Conservation (phyloP, 2,329 filamentous ascomycete genomes). For the Gyromitra esculenta region DNA sequence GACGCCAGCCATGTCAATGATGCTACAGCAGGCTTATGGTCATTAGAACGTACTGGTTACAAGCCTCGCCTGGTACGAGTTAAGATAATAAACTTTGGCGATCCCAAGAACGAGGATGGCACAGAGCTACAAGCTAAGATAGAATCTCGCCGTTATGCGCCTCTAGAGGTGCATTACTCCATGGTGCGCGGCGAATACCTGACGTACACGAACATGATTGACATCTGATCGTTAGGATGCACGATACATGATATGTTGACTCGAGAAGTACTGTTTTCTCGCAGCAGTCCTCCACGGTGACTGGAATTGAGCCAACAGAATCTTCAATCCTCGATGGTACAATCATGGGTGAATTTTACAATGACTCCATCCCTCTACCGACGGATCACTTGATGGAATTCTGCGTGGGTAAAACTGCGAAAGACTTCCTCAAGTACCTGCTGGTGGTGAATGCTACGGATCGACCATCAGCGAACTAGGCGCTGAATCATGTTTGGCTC, state of each 20-base stretch:
- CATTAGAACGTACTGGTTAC: not conserved
- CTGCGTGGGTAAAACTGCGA: not conserved
- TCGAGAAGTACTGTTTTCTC: not conserved
- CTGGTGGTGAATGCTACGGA: not conserved
- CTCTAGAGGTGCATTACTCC: not conserved
- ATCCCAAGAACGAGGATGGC: not conserved
- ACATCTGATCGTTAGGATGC: slow-evolving; percentile 1
- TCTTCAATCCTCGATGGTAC: not conserved
- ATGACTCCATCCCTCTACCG: not conserved
- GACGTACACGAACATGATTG: not conserved
- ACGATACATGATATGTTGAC: not conserved
- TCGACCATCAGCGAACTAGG: not conserved
- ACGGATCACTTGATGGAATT: not conserved
- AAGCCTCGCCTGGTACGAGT: not conserved
- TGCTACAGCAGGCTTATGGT: not conserved
- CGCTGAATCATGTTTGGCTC: not conserved
- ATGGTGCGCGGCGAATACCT: not conserved
- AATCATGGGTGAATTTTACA: not conserved
- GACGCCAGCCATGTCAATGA: not conserved
- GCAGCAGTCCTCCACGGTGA: not conserved
- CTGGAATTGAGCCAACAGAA: not conserved
- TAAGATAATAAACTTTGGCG: not conserved
- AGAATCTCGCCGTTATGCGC: not conserved
- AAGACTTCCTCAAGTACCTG: not conserved
- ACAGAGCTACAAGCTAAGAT: not conserved